Evolutionary conservation across 1,284 basidiomycete species (phyloP).

Genomic region (Cutaneotrichosporon daszewskae): DNA sequence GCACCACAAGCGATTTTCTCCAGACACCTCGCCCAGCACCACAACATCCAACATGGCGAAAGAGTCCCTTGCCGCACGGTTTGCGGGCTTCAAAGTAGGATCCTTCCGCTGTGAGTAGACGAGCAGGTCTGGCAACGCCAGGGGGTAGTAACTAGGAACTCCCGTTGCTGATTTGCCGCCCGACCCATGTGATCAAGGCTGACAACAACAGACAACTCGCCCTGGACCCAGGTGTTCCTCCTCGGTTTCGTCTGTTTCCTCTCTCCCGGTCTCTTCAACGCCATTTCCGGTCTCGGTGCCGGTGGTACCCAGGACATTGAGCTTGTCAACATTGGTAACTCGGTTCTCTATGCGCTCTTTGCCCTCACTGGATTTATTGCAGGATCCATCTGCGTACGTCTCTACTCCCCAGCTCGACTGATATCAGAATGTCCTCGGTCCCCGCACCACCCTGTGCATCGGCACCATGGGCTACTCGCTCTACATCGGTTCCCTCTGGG

Average conservation of each 20-base stretch:
- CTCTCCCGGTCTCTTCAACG: conserved; percentile 54
- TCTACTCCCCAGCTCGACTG: background rate
- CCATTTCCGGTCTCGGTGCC: conserved; percentile 52
- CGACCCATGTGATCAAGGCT: too few species aligned
- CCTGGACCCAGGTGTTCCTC: conserved; percentile 50
- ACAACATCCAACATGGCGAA: too few species aligned
- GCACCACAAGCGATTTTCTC: too few species aligned
- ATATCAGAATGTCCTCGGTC: conserved; percentile 46
- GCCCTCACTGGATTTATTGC: conserved; percentile 43
- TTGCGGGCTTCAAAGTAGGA: too few species aligned
- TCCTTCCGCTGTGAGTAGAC: too few species aligned
- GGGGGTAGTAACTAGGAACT: too few species aligned
- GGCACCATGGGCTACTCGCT: conserved; percentile 45
- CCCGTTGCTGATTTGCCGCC: too few species aligned
- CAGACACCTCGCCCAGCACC: too few species aligned
- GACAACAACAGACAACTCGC: conserved; percentile 41
- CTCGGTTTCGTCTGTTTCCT: conserved; percentile 51
- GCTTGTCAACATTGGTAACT: conserved; percentile 47
- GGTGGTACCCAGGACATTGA: conserved; percentile 50
- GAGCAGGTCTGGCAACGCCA: too few species aligned
- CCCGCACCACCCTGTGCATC: conserved; percentile 47
- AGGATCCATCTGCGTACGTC: conserved; percentile 43
- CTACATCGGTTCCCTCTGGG: conserved; percentile 33
- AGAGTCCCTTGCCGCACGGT: too few species aligned
- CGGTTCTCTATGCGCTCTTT: conserved; percentile 52